Conservation (phyloP, 768 basidiomycete genomes). For the Aureoboletus auriporus region DNA sequence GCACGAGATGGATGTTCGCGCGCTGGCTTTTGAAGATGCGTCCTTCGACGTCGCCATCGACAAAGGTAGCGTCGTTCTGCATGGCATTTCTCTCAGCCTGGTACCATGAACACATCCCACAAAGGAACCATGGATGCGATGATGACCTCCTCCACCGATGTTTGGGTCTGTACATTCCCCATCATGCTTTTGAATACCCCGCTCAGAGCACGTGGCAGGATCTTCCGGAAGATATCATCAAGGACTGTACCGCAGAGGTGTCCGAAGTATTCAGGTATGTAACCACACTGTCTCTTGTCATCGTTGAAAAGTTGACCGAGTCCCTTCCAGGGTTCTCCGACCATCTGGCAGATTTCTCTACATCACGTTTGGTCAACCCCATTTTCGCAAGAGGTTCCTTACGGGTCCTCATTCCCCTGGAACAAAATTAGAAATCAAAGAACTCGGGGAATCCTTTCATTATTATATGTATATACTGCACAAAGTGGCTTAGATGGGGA, state of each 20-base stretch:
- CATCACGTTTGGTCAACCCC: conserved; percentile 86
- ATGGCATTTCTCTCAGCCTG: not conserved
- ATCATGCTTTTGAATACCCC: not conserved
- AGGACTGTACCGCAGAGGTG: conserved; percentile 72
- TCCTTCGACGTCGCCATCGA: conserved; percentile 81
- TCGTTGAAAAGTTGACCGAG: not conserved
- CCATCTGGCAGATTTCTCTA: conserved; percentile 65
- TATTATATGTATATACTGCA: conserved; percentile 75
- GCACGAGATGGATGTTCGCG: conserved; percentile 81
- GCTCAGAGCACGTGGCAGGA: conserved; percentile 40
- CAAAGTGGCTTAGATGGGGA: conserved; percentile 19
- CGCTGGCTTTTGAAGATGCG: conserved; percentile 51
- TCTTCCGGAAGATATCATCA: conserved; percentile 66
- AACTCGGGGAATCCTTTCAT: conserved; percentile 78
- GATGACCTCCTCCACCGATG: conserved; percentile 78
- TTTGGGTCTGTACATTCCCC: conserved; percentile 54
- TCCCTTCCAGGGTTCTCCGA: conserved; percentile 53
- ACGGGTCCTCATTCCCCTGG: conserved; percentile 37
- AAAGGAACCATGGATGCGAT: conserved; percentile 85
- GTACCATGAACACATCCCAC: not conserved
- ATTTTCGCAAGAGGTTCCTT: conserved; percentile 74
- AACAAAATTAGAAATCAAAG: conserved; percentile 60
- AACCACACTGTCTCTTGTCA: not conserved
- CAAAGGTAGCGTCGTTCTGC: conserved; percentile 48
- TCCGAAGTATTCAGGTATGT: conserved; percentile 65